Evolutionary conservation across 805 yeast genomes (phyloP), one percentile per base, ranked within the genome.

Genomic region (Barnettozyma sp.): DNA sequence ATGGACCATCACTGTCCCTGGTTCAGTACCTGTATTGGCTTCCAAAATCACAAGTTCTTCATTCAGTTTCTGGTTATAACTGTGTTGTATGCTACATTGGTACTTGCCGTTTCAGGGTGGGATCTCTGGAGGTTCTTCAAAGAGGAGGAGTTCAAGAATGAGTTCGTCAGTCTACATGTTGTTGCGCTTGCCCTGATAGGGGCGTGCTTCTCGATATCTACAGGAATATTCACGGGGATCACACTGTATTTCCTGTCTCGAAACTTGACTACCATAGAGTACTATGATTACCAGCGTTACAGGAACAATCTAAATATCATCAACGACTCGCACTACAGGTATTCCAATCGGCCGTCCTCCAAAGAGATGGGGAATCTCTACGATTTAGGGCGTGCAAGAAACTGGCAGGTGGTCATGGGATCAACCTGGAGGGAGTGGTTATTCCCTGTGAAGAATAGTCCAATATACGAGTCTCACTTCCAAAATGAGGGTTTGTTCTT

Each of bases 1-100:
- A 88, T 87, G 97, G 97, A 87, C 56, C 97, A 87, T 55, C 96
- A 87, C 59, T 80, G 81, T 43, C 97, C 97, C 0, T 90, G 97
- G 97, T 86, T 87, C 57, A 79, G 94, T 2, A 66, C 76, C 5
- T 88, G 97, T 56, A 73, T 90, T 39, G 97, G 97, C 0, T 81
- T 74, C 58, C 62, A 62, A 20, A 90, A 90, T 58, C 87, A 83
- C 45, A 82, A 86, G 59, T 73, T 65, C 54, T 90, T 88, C 52
- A 55, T 85, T 19, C 95, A 86, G 54, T 82, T 82, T 52, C 56
- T 87, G 35, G 30, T 68, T 6, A 78, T 78, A 49, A 62, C 74
- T 3, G 59, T 76, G 3, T 19, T 70, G 0, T 78, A 72, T 48
- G 55, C 79, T 1, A 39, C 58, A 2, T 37, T 68, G 9, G 65